Evolutionary conservation across 257 asterid species (phyloP).

Genomic region (Solanum neorickii): DNA sequence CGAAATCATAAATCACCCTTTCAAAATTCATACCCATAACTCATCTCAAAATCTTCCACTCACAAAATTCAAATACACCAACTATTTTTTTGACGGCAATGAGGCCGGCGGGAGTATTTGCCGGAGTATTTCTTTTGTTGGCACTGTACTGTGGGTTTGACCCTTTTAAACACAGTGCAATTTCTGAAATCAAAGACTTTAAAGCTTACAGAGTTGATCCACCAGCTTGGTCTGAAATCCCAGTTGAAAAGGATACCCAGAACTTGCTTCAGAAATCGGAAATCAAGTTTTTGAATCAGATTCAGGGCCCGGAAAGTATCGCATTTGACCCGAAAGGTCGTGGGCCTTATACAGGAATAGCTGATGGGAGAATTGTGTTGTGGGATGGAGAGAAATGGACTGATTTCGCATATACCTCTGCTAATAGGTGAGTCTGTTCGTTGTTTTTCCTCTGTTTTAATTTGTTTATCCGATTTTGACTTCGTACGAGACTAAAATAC

Average conservation of each 20-base stretch:
- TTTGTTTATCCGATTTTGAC: neutral
- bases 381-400: constrained; percentile 79
- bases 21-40: neutral
- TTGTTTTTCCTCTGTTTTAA: neutral
- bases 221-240: constrained; percentile 62
- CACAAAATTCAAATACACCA: neutral
- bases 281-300: constrained; percentile 53
- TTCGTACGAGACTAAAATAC: neutral
- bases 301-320: constrained; percentile 90
- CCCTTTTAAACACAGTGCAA: constrained; percentile 66
- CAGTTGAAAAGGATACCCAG: constrained; percentile 38
- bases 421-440: constrained; percentile 46
- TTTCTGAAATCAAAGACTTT: constrained; percentile 58
- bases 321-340: constrained; percentile 80
- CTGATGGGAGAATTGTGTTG: constrained; percentile 77
- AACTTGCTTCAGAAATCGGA: constrained; percentile 80
- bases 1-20: neutral
- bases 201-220: constrained; percentile 45
- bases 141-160: constrained; percentile 78
- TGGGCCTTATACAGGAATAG: constrained; percentile 90
- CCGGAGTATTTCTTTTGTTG: constrained; percentile 35
- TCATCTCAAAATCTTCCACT: neutral
- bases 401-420: constrained; percentile 82
- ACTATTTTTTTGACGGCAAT: constrained; percentile 7
- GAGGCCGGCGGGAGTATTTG: constrained; percentile 31